Evolutionary conservation across 768 basidiomycete genomes (phyloP).

Genomic region (Inosperma sp.): DNA sequence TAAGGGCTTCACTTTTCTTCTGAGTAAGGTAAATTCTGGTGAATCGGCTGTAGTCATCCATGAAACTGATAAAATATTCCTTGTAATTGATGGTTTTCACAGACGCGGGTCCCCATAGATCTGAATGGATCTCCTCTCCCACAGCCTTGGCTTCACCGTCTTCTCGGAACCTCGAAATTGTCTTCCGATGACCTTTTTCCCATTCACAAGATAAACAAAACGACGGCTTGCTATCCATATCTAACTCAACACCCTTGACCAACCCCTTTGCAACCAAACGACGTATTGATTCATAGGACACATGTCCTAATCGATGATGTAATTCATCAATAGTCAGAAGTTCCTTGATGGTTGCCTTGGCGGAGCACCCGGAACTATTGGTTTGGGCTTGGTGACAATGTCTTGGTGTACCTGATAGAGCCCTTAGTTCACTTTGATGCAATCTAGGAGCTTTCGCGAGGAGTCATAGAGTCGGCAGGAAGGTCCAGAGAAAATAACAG

Average conservation of each 20-base stretch:
- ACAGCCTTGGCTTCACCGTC: no score
- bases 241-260: background rate
- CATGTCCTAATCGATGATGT: conserved; percentile 27
- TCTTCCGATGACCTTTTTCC: background rate
- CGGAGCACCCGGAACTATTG: background rate
- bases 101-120: background rate
- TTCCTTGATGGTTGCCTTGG: conserved; percentile 1
- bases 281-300: conserved; percentile 18
- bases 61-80: background rate
- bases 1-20: conserved; percentile 27
- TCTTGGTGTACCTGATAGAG: conserved; percentile 20
- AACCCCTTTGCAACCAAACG: conserved; percentile 22
- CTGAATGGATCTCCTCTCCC: no score
- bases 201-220: background rate
- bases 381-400: no score
- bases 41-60: background rate
- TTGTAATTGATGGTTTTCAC: background rate
- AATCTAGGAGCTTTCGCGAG: conserved; percentile 16
- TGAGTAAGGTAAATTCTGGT: background rate
- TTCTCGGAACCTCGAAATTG: no score
- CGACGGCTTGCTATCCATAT: background rate
- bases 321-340: conserved; percentile 16
- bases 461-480: conserved; percentile 23
- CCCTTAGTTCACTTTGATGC: conserved; percentile 17
- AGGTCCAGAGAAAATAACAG: conserved; percentile 20